Conservation (phyloP, 1,284 basidiomycete species). For the Trametes polyzona region DNA sequence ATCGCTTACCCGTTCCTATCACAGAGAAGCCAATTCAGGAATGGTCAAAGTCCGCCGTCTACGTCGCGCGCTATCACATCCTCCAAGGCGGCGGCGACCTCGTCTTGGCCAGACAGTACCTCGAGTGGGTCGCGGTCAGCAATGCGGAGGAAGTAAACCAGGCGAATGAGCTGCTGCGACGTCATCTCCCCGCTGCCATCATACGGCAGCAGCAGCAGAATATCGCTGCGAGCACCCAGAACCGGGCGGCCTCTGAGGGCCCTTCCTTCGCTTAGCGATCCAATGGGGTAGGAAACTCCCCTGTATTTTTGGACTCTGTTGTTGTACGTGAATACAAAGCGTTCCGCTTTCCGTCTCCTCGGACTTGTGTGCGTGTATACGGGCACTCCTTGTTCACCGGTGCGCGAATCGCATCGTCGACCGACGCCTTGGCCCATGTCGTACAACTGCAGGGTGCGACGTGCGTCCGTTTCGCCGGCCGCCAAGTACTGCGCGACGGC, state of each 20-base stretch:
- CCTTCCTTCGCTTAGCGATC: background rate
- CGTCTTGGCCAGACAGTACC: slow-evolving; percentile 62
- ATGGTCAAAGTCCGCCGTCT: slow-evolving; percentile 79
- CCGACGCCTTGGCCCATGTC: no score
- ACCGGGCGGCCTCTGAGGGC: slow-evolving; percentile 9
- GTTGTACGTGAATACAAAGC: background rate
- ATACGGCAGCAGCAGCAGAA: slow-evolving; percentile 17
- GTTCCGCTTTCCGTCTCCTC: background rate
- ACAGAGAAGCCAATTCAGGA: slow-evolving; percentile 70
- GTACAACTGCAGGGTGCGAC: no score
- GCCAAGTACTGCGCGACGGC: background rate
- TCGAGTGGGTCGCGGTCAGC: slow-evolving; percentile 73
- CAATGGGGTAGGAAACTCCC: background rate
- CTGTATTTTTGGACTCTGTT: slow-evolving; percentile 9
- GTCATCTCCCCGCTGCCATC: slow-evolving; percentile 16
- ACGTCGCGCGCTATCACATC: slow-evolving; percentile 80
- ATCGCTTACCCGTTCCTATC: slow-evolving; percentile 11
- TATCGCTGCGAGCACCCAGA: background rate
- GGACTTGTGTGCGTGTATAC: background rate
- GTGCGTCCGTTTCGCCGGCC: background rate
- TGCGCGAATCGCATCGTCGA: no score
- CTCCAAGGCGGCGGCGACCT: slow-evolving; percentile 63
- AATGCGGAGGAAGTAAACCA: slow-evolving; percentile 75
- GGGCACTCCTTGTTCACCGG: background rate
- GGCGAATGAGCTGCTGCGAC: slow-evolving; percentile 55